Percentiles rank a stretch among this genome's conserved stretches.
These are phyloP conservation scores for Bimuria novae-zelandiae DNA, from an alignment of 2,329 filamentous ascomycete species.

Conservation along the genomic window DNA sequence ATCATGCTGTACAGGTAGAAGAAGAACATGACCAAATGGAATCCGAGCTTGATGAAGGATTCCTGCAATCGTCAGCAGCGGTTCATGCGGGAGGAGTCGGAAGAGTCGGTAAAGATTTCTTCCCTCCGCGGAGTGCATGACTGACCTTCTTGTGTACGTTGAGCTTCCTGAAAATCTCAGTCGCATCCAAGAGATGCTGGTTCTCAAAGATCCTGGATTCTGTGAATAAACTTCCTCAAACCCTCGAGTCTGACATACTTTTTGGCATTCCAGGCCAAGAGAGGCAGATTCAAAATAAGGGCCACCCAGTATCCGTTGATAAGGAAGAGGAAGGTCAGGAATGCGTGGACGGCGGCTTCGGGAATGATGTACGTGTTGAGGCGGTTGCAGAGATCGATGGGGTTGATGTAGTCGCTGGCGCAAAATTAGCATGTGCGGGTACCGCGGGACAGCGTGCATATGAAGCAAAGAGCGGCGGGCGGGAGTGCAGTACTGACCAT, in stretches of 20 bases:
- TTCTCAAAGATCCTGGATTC: constrained; percentile 85
- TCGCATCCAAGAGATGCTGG: constrained; percentile 94
- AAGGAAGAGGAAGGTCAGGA: constrained; percentile 93
- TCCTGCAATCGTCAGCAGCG: constrained; percentile 62
- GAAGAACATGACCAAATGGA: constrained; percentile 99
- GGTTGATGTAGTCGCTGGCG: constrained; percentile 96
- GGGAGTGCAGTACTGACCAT: constrained; percentile 72
- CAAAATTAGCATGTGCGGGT: constrained; percentile 36
- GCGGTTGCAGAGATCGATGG: constrained; percentile 99
- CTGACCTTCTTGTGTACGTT: constrained; percentile 97
- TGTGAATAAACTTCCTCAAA: constrained; percentile 35
- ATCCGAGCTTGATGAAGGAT: constrained; percentile 98
- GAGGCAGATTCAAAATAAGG: constrained; percentile 86
- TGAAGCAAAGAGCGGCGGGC: background rate
- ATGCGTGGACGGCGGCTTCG: constrained; percentile 95
- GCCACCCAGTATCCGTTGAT: constrained; percentile 99
- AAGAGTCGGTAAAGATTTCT: too few species aligned
- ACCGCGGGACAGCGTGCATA: background rate
- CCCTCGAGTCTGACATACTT: constrained; percentile 72
- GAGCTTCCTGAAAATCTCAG: constrained; percentile 98
- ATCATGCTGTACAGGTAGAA: constrained; percentile 99
- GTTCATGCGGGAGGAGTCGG: background rate
- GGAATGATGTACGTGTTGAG: constrained; percentile 99
- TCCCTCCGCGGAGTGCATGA: too few species aligned
- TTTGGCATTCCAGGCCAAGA: constrained; percentile 93